These are phyloP conservation scores for Hymenoscyphus salicellus DNA, from an alignment of 2,329 filamentous ascomycete species.

Conservation along the genomic window DNA sequence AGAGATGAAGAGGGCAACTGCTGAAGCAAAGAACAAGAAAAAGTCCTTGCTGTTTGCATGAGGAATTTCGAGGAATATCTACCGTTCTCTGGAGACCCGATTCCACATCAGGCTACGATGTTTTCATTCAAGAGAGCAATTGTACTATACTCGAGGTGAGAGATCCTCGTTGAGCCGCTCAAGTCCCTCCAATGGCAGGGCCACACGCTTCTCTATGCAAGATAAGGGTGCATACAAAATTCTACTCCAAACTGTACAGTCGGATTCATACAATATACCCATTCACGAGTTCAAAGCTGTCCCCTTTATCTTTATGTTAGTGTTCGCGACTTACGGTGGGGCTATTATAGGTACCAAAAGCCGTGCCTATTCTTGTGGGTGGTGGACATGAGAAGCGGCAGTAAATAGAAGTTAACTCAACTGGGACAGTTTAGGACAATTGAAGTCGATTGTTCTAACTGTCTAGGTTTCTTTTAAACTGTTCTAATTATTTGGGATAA, in stretches of 20 bases:
- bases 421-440: too few relatives aligned
- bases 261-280: slow-evolving; percentile 22
- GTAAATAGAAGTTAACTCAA: too few relatives aligned
- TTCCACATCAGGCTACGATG: not conserved
- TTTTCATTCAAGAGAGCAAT: not conserved
- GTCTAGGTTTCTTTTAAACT: too few relatives aligned
- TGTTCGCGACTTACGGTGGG: too few relatives aligned
- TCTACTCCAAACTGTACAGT: slow-evolving; percentile 12
- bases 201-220: slow-evolving; percentile 14
- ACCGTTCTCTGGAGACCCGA: not conserved
- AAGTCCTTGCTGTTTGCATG: slow-evolving; percentile 13
- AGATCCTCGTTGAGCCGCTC: not conserved
- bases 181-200: not conserved
- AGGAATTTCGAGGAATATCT: not conserved
- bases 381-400: too few relatives aligned
- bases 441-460: too few relatives aligned
- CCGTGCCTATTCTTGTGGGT: too few relatives aligned
- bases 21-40: slow-evolving; percentile 22
- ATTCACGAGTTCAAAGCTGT: not conserved
- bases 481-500: too few relatives aligned
- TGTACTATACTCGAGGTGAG: not conserved
- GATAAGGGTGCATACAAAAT: slow-evolving; percentile 7
- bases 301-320: too few relatives aligned
- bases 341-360: too few relatives aligned
- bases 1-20: slow-evolving; percentile 30